Percentiles rank a stretch among this genome's conserved stretches.
Conservation (phyloP, 179 eudicot species). For the Silene noctiflora region DNA sequence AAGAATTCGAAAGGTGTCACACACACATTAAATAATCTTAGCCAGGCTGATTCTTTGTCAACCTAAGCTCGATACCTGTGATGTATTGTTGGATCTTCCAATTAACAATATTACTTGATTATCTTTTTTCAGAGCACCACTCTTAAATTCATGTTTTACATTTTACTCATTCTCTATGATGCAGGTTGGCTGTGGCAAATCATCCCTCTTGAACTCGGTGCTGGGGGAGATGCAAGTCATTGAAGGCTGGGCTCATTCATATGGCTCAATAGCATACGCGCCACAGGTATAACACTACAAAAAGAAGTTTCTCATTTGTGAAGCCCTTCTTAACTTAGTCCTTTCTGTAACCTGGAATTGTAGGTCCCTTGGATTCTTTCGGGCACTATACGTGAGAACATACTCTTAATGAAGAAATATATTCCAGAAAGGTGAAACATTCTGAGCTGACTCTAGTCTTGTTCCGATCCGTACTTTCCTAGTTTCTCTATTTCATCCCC, state of each 20-base stretch:
- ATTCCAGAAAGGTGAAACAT: slow-evolving; percentile 54
- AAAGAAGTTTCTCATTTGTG: neutral
- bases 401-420: slow-evolving; percentile 70
- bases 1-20: neutral
- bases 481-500: neutral
- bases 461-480: neutral
- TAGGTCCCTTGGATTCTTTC: slow-evolving; percentile 97
- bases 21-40: neutral
- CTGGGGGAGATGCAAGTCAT: slow-evolving; percentile 70
- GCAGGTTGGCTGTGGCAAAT: slow-evolving; percentile 98
- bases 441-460: neutral
- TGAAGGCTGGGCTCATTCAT: slow-evolving; percentile 49
- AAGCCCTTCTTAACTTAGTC: slow-evolving; percentile 2
- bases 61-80: neutral
- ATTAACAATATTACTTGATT: neutral
- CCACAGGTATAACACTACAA: slow-evolving; percentile 56
- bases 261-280: slow-evolving; percentile 73
- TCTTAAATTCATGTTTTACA: slow-evolving; percentile 8
- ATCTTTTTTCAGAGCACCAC: neutral
- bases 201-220: slow-evolving; percentile 71
- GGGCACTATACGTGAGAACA: slow-evolving; percentile 81
- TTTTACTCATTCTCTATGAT: slow-evolving; percentile 14
- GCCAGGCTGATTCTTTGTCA: neutral
- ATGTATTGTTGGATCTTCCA: neutral
- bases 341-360: slow-evolving; percentile 15